Percentiles rank a stretch among this genome's conserved stretches.
phyloP scores from a whole-genome alignment of 192 early-diverging fungal genomes.

The Funneliformis geosporum region DNA sequence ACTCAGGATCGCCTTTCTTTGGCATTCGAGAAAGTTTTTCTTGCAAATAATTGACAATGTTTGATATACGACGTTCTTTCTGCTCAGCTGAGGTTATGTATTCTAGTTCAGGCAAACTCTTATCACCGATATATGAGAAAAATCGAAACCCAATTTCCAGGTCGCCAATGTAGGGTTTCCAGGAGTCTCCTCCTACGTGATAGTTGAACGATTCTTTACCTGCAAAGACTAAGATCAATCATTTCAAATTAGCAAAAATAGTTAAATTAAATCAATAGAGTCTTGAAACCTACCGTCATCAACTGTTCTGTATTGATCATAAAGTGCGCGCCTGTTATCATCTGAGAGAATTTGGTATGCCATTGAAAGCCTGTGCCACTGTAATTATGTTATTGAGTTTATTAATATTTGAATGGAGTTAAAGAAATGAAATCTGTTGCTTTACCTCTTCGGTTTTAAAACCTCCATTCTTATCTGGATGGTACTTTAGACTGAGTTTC shows the following conservation, averaged over 20 bases:
- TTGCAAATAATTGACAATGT: not conserved
- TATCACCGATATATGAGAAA: not conserved
- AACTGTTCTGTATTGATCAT: not conserved
- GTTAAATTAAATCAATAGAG: not conserved
- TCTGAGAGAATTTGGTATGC: not conserved
- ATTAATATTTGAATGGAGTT: not conserved
- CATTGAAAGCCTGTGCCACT: not conserved
- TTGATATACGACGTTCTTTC: not conserved
- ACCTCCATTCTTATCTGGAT: slow-evolving; percentile 68
- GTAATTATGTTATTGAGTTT: not conserved
- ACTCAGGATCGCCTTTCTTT: not conserved
- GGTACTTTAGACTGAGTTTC: slow-evolving; percentile 86
- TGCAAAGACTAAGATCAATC: not conserved
- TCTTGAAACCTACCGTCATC: not conserved
- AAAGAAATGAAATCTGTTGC: not conserved
- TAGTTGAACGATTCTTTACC: not conserved
- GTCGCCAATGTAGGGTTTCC: slow-evolving; percentile 10
- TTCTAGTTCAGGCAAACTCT: not conserved
- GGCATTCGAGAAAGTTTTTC: slow-evolving; percentile 15
- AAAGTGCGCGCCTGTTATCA: not conserved
- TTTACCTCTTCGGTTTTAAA: not conserved
- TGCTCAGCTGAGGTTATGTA: not conserved
- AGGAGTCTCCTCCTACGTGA: not conserved
- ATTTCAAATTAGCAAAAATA: slow-evolving; percentile 30
- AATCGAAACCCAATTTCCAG: slow-evolving; percentile 7